Percentiles rank a stretch among this genome's conserved stretches.
Conservation (phyloP, 768 basidiomycete species). For the Amanita exitialis region DNA sequence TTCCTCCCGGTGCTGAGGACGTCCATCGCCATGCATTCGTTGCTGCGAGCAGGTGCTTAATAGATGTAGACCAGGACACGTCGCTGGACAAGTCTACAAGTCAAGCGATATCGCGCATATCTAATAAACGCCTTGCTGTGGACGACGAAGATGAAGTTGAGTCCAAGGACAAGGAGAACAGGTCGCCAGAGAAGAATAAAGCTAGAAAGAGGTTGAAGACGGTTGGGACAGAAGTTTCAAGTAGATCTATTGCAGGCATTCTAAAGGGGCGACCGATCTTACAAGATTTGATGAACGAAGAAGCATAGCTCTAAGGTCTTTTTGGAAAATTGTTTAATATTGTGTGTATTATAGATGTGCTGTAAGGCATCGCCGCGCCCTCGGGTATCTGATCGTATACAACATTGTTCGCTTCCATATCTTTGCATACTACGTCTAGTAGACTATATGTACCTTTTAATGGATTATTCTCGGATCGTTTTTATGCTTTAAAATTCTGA, state of each 20-base stretch:
- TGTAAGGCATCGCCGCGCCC: too few relatives aligned
- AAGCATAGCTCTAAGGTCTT: slow-evolving; percentile 3
- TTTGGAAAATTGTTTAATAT: too few relatives aligned
- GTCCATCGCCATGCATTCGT: slow-evolving; percentile 28
- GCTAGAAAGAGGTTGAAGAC: slow-evolving; percentile 7
- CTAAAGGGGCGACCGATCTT: slow-evolving; percentile 50
- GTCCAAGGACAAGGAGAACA: neutral
- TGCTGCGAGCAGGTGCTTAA: slow-evolving; percentile 6
- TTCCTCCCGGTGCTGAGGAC: slow-evolving; percentile 45
- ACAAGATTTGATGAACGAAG: slow-evolving; percentile 46
- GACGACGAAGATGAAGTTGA: neutral
- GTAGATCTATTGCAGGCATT: slow-evolving; percentile 23
- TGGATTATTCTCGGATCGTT: too few relatives aligned
- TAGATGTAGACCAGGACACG: slow-evolving; percentile 18
- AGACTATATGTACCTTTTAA: too few relatives aligned
- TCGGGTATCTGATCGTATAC: too few relatives aligned
- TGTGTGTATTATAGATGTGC: too few relatives aligned
- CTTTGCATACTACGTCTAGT: too few relatives aligned
- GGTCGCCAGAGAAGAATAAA: slow-evolving; percentile 2
- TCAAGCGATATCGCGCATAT: neutral
- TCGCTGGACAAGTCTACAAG: slow-evolving; percentile 10
- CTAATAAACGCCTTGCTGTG: slow-evolving; percentile 1
- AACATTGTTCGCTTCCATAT: too few relatives aligned
- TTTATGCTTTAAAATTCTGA: too few relatives aligned
- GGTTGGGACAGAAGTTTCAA: slow-evolving; percentile 4